Percentiles rank a stretch among this genome's conserved stretches.
Conservation (phyloP, 352 stramenopile genomes). For the Pelagophyceae sp. region DNA sequence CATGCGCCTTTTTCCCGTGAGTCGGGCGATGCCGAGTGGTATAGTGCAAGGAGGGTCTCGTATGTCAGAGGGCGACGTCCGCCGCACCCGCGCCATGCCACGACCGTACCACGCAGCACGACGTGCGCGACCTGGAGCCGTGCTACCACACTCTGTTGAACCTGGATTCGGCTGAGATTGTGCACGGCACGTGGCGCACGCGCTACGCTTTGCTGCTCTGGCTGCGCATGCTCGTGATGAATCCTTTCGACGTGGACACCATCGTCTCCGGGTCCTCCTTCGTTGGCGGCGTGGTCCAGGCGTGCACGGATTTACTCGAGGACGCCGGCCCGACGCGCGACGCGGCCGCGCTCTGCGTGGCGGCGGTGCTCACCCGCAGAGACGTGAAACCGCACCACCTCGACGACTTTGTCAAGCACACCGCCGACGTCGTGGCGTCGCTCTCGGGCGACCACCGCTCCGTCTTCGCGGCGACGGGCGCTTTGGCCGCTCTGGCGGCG, state of each 20-base stretch:
- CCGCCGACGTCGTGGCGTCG: too few species aligned
- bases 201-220: constrained; percentile 83
- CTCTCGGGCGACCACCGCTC: too few species aligned
- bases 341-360: constrained; percentile 83
- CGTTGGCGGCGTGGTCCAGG: constrained; percentile 46
- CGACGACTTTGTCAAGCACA: constrained; percentile 63
- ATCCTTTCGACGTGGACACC: constrained; percentile 90
- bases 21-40: too few species aligned
- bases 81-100: too few species aligned
- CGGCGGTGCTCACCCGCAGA: constrained; percentile 79
- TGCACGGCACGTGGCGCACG: too few species aligned
- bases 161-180: too few species aligned
- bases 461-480: constrained; percentile 49
- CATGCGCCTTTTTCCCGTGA: too few species aligned
- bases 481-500: constrained; percentile 52
- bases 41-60: too few species aligned
- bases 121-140: too few species aligned
- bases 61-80: too few species aligned
- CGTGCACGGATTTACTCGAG: constrained; percentile 42
- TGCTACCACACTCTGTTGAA: too few species aligned
- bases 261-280: constrained; percentile 53
- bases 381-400: constrained; percentile 84
- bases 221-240: constrained; percentile 91
- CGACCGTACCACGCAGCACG: too few species aligned
- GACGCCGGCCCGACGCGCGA: constrained; percentile 69